A percentile compares a stretch with the other conserved stretches of the same genome.
phyloP scores from a whole-genome alignment of 345 rosid species.

The Turritis glabra region DNA sequence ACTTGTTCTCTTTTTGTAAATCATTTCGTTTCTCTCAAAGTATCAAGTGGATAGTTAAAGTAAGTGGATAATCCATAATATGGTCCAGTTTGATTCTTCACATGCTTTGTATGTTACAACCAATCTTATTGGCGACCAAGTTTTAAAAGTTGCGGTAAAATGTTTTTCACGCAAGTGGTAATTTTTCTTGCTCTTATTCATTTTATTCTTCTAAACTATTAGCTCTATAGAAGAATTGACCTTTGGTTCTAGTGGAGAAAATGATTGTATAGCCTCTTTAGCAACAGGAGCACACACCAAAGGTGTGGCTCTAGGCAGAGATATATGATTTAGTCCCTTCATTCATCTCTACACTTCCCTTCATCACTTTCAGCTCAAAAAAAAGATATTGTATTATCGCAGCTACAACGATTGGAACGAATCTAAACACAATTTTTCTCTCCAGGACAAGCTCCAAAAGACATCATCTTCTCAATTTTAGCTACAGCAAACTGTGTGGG shows the following conservation, averaged over 20 bases:
- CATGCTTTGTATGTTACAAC: not conserved
- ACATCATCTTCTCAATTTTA: slow-evolving; percentile 61
- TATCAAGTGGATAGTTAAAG: not conserved
- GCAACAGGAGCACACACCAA: slow-evolving; percentile 53
- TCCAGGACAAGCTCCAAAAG: slow-evolving; percentile 62
- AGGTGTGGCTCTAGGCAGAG: slow-evolving; percentile 57
- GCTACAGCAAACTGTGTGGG: slow-evolving; percentile 77
- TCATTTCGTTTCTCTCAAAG: not conserved
- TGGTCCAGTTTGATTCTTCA: slow-evolving; percentile 1
- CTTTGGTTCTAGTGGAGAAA: not conserved
- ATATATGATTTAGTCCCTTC: slow-evolving; percentile 56
- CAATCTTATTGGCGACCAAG: too few relatives aligned
- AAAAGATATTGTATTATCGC: slow-evolving; percentile 32
- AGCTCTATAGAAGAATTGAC: slow-evolving; percentile 1
- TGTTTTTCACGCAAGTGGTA: not conserved
- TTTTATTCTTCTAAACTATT: not conserved
- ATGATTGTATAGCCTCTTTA: slow-evolving; percentile 30
- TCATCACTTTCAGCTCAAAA: slow-evolving; percentile 40
- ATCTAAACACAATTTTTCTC: slow-evolving; percentile 35
- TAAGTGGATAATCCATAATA: not conserved
- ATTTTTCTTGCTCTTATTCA: not conserved
- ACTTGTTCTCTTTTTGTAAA: not conserved
- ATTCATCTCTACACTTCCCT: slow-evolving; percentile 53
- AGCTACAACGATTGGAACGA: slow-evolving; percentile 32
- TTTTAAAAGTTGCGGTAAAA: not conserved